phyloP scores from a whole-genome alignment of 176 grass and related monocot species.

The Zea mays region Zm-B73-REFERENCE-NAM-5.0 NC_050105.1:13674001-13674500 shows the following conservation, averaged over 20 bases:
- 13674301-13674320: not conserved
- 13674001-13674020: conserved; percentile 30
- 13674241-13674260: conserved; percentile 24
- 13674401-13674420: not conserved
- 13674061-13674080: conserved; percentile 11
- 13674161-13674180: not conserved
- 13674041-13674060: not conserved
- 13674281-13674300: not conserved
- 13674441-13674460: not conserved
- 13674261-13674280: conserved; percentile 28
- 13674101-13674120: not conserved
- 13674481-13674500: conserved; percentile 76
- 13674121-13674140: conserved; percentile 41
- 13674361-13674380: not conserved
- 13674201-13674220: not conserved
- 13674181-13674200: not conserved
- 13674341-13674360: not conserved
- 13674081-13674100: not conserved
- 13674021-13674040: not conserved
- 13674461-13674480: conserved; percentile 51
- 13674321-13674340: not conserved
- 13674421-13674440: conserved; percentile 9
- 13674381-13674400: conserved; percentile 4
- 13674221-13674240: not conserved
- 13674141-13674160: conserved; percentile 26